Evolutionary conservation across 768 basidiomycete species (phyloP).

Genomic region (Dentipellis sp.): DNA sequence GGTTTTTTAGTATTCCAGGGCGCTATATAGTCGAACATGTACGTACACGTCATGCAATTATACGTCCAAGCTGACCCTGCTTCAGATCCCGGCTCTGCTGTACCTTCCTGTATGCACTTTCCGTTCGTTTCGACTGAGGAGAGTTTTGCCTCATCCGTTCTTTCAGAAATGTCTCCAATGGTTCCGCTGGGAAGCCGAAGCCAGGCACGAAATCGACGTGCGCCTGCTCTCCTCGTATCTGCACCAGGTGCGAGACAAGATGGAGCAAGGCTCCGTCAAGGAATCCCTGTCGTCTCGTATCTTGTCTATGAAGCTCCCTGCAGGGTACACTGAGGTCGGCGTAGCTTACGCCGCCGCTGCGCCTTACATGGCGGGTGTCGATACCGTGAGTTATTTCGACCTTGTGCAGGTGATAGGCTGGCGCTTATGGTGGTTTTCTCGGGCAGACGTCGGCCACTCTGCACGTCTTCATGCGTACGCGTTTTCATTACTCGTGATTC

Average conservation of each 20-base stretch:
- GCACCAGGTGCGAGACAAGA: background rate
- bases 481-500: background rate
- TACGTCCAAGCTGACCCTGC: background rate
- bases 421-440: background rate
- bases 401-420: background rate
- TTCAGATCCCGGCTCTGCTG: conserved; percentile 1
- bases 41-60: background rate
- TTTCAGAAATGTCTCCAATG: conserved; percentile 6
- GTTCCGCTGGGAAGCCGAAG: conserved; percentile 6
- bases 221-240: background rate
- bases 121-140: background rate
- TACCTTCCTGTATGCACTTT: conserved; percentile 4
- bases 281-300: conserved; percentile 3
- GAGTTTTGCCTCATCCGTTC: no score
- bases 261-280: background rate
- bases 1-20: background rate
- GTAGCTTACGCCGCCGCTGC: conserved; percentile 5
- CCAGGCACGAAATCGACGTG: background rate
- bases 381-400: background rate
- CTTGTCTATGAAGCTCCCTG: background rate
- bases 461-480: conserved; percentile 1
- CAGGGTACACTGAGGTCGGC: conserved; percentile 1
- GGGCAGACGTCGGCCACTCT: conserved; percentile 3
- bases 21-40: background rate
- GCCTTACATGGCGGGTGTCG: conserved; percentile 8